Evolutionary conservation across 805 yeast species (phyloP).

Genomic region (Spathaspora sp.): DNA sequence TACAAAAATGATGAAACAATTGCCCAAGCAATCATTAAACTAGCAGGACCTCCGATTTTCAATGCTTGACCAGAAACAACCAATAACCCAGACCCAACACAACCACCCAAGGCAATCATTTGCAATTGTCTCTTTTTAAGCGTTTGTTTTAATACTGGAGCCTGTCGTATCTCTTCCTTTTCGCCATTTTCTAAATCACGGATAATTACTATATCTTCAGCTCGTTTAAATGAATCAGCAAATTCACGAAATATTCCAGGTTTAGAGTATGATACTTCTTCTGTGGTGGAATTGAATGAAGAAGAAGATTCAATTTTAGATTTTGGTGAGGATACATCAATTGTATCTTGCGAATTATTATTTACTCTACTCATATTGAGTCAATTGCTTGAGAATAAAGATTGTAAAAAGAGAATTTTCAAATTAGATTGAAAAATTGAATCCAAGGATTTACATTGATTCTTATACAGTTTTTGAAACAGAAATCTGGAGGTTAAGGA

Average conservation of each 20-base stretch:
- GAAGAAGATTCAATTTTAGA: not conserved
- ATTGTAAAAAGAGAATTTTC: not conserved
- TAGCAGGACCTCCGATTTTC: conserved; percentile 29
- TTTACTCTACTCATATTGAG: not conserved
- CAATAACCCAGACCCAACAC: conserved; percentile 40
- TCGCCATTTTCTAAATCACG: conserved; percentile 4
- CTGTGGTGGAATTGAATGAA: not conserved
- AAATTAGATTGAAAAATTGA: not conserved
- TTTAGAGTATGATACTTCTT: not conserved
- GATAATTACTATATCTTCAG: conserved; percentile 10
- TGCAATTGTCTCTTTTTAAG: conserved; percentile 30
- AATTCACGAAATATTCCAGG: conserved; percentile 22
- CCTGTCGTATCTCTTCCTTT: conserved; percentile 4
- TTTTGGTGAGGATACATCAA: not conserved
- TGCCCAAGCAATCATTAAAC: conserved; percentile 29
- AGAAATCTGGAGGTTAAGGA: not conserved
- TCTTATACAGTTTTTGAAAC: not conserved
- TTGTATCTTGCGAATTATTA: not conserved
- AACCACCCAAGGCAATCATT: conserved; percentile 41
- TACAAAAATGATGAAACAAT: conserved; percentile 37
- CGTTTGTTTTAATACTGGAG: conserved; percentile 15
- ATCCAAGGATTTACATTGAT: not conserved
- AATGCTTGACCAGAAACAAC: conserved; percentile 38
- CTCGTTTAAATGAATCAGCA: conserved; percentile 26
- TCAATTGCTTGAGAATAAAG: not conserved